Percentiles rank a stretch among this genome's conserved stretches.
Evolutionary conservation across 257 asterid genomes (phyloP).

Genomic region (Solanum lignicaule): DNA sequence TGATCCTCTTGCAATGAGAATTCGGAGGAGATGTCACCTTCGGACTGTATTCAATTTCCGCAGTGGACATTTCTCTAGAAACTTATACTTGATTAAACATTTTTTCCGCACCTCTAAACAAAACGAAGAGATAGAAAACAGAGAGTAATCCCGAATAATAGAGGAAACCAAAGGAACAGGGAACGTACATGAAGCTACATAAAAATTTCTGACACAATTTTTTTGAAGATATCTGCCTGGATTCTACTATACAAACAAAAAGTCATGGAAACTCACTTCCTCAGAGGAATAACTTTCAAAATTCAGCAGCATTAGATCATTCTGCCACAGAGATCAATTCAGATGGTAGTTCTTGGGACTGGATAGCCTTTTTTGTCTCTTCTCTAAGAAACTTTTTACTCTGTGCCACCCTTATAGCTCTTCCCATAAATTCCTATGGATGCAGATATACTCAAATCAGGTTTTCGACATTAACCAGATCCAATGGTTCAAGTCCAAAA

Average conservation of each 20-base stretch:
- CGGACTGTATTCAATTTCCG: neutral
- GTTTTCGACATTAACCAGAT: neutral
- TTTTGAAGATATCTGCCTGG: neutral
- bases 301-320: conserved; percentile 2
- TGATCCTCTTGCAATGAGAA: neutral
- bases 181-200: neutral
- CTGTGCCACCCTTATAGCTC: conserved; percentile 54
- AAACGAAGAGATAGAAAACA: neutral
- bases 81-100: neutral
- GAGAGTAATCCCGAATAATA: neutral
- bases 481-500: neutral
- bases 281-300: conserved; percentile 7
- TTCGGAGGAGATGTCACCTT: neutral
- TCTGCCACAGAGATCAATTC: conserved; percentile 10
- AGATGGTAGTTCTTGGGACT: conserved; percentile 22
- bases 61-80: neutral
- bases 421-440: conserved; percentile 82
- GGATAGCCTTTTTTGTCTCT: conserved; percentile 40
- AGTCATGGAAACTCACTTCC: conserved; percentile 17
- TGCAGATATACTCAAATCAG: conserved; percentile 1
- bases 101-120: neutral
- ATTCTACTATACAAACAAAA: neutral
- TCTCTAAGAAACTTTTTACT: conserved; percentile 60
- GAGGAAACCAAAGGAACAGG: neutral
- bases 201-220: neutral